A percentile compares a stretch with the other conserved stretches of the same genome.
phyloP scores from a whole-genome alignment of 805 yeast species.

The Cyberlindnera americana region DNA sequence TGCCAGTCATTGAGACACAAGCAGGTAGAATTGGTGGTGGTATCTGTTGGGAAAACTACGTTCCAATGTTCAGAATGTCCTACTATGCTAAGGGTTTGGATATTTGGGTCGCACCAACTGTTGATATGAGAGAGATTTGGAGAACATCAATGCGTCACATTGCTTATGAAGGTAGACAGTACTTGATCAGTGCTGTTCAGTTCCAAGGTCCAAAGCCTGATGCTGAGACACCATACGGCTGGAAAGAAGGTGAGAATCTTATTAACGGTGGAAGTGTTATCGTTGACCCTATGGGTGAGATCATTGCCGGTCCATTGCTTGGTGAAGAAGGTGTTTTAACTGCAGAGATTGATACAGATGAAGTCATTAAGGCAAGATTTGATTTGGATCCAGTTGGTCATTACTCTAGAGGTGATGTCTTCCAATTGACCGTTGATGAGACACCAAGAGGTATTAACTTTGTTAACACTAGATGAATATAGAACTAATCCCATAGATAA shows the following conservation, averaged over 20 bases:
- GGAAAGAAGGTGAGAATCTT: slow-evolving; percentile 31
- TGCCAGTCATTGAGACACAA: slow-evolving; percentile 34
- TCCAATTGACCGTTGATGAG: slow-evolving; percentile 40
- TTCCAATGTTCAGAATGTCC: slow-evolving; percentile 39
- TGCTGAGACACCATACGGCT: slow-evolving; percentile 29
- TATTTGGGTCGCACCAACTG: slow-evolving; percentile 43
- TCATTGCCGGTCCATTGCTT: slow-evolving; percentile 40
- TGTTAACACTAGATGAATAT: slow-evolving; percentile 5
- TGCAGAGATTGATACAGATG: slow-evolving; percentile 39
- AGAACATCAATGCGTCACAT: slow-evolving; percentile 39
- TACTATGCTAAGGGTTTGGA: slow-evolving; percentile 42
- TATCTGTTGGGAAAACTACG: slow-evolving; percentile 46
- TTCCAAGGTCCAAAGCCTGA: slow-evolving; percentile 32
- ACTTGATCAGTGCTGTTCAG: slow-evolving; percentile 39
- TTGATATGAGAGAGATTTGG: slow-evolving; percentile 44
- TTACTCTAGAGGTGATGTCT: slow-evolving; percentile 41
- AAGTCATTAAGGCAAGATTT: slow-evolving; percentile 36
- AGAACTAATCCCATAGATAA: too few species aligned
- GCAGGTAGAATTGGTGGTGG: slow-evolving; percentile 42
- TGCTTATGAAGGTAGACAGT: slow-evolving; percentile 40
- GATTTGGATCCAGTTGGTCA: slow-evolving; percentile 44
- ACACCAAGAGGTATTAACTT: slow-evolving; percentile 24
- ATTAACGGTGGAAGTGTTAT: slow-evolving; percentile 41
- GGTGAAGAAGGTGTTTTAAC: slow-evolving; percentile 39
- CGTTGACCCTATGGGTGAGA: slow-evolving; percentile 40